A percentile compares a stretch with the other conserved stretches of the same genome.
Evolutionary conservation across 441 rosid species (phyloP).

Genomic region (Pelargonium australe): DNA sequence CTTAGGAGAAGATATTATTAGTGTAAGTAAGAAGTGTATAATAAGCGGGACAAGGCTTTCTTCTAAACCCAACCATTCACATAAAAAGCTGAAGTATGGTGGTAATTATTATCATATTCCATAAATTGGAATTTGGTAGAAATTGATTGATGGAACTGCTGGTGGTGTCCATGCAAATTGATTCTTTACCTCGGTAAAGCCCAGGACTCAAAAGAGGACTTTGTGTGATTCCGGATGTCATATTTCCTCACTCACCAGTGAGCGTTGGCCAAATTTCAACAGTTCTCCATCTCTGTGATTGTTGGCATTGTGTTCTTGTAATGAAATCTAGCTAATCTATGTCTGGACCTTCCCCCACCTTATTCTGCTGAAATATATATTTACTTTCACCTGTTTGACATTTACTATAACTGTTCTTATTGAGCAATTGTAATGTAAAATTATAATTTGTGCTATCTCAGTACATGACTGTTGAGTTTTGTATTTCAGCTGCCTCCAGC

Average conservation of each 20-base stretch:
- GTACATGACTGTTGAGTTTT: background rate
- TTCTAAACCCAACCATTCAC: background rate
- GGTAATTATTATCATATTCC: background rate
- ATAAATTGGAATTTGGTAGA: background rate
- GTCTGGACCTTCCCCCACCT: background rate
- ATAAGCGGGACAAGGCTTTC: background rate
- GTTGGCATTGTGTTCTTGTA: background rate
- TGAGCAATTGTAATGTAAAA: background rate
- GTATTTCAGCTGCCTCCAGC: slow-evolving; percentile 82
- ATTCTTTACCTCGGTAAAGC: background rate
- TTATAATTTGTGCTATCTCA: slow-evolving; percentile 4
- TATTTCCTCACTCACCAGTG: too few relatives aligned
- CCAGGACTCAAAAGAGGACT: background rate
- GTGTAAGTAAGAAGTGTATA: background rate
- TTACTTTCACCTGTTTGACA: background rate
- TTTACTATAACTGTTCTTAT: background rate
- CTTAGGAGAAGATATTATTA: background rate
- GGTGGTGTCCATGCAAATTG: background rate
- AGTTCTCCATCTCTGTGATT: background rate
- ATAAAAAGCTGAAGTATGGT: background rate
- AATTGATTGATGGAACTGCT: background rate
- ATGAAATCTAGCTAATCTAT: background rate
- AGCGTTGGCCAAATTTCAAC: too few relatives aligned
- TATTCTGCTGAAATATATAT: background rate
- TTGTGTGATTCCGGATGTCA: background rate